A percentile compares a stretch with the other conserved stretches of the same genome.
Evolutionary conservation across 75 land plant genomes (phyloP).

Genomic region (Cryptomeria japonica): DNA sequence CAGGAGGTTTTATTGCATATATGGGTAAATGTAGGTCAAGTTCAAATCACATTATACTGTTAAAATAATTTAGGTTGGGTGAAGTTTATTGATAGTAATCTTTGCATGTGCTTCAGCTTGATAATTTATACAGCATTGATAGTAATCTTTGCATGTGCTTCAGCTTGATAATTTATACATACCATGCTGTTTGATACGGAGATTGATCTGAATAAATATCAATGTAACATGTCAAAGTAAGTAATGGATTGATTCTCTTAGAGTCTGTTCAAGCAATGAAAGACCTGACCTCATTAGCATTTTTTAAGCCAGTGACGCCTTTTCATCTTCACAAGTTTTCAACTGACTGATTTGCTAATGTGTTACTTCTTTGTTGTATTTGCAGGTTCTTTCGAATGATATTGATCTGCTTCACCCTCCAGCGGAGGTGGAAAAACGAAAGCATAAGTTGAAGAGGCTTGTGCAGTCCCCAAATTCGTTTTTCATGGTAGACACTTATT

Average conservation of each 20-base stretch:
- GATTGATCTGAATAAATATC: background rate
- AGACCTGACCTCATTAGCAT: background rate
- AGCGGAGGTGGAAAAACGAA: slow-evolving; percentile 81
- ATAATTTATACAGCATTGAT: background rate
- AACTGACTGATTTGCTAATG: background rate
- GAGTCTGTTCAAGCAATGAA: background rate
- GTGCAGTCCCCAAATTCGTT: slow-evolving; percentile 86
- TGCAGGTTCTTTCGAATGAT: slow-evolving; percentile 80
- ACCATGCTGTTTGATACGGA: background rate
- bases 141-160: background rate
- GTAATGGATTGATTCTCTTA: background rate
- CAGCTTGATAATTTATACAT: background rate
- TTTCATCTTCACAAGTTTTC: background rate
- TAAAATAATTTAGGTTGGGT: background rate
- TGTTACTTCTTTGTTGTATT: background rate
- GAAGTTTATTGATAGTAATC: background rate
- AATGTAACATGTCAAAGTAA: background rate
- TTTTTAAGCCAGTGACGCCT: background rate
- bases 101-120: background rate
- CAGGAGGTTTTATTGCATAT: background rate
- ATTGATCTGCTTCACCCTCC: slow-evolving; percentile 84
- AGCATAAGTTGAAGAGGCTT: slow-evolving; percentile 85
- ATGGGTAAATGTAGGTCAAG: background rate
- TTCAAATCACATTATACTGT: background rate
- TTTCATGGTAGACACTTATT: slow-evolving; percentile 60